Evolutionary conservation across 2,329 filamentous ascomycete species (phyloP), one percentile per base, ranked within the genome.

Genomic region (Alternaria longipes): DNA sequence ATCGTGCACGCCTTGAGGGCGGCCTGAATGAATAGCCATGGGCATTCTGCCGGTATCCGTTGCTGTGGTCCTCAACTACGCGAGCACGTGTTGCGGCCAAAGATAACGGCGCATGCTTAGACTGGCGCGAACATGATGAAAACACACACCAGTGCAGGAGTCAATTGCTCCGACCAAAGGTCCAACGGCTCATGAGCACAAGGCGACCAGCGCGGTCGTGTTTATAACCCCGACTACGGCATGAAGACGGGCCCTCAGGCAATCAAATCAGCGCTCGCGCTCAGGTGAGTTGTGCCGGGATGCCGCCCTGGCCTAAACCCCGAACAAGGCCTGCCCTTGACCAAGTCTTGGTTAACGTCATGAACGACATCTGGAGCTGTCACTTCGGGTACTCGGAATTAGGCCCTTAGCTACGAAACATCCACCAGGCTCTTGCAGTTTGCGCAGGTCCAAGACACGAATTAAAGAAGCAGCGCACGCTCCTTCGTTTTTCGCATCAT

Each of bases 21-120:
- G 52, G 40, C 28, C 52, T 38, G 20, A 34, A 16, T 38, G 20
- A 34, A 16, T n/a, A 36, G 30, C 30, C 11, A 24, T 38, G 30
- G 46, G 32, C 16, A 20, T 32, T 42, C 28, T 26, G 46, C 36
- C 28, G 36, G 46, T 20, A n/a, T 18, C 46, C 30, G 46, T 50
- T 30, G 4, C 46, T 18, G 16, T 12, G 46, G 20, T 34, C 30
- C 20, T 30, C 46, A 26, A 50, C 46, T 50, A 26, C 20, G 30
- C 46, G 32, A 56, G 54, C 54, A 49, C 45, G 54, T 47, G 54
- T 50, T 32, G 54, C 44, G 34, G 49, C 14, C 20, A 26, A 8
- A 28, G 24, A 40, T n/a, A 22, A 47, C 22, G 41, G 24, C n/a
- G n/a, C n/a, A n/a, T 36, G 42, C 44, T 28, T 56, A 41, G 22